Conservation (phyloP, 208 protist species). For the Leishmania guyanensis region DNA sequence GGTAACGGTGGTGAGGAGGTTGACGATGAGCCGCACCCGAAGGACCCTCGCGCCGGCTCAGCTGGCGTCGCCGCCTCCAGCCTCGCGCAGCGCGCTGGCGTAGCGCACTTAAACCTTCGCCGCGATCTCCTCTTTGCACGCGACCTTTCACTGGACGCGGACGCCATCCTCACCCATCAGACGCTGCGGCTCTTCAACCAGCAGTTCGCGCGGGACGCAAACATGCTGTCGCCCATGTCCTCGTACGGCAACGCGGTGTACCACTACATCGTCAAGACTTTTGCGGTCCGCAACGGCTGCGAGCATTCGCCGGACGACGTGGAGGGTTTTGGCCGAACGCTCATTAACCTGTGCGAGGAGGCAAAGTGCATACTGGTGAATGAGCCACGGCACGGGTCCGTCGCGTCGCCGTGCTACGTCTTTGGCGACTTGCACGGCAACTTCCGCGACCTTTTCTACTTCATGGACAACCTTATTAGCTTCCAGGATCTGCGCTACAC, state of each 20-base stretch:
- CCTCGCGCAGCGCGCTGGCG: conserved; percentile 53
- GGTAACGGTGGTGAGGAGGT: conserved; percentile 2
- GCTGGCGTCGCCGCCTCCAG: conserved; percentile 27
- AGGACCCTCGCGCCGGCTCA: conserved; percentile 37
- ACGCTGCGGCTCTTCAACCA: conserved; percentile 80
- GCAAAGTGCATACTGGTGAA: conserved; percentile 65
- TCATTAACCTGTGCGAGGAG: conserved; percentile 81
- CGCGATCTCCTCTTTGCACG: conserved; percentile 49
- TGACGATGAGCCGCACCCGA: conserved; percentile 45
- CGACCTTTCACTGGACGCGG: conserved; percentile 71
- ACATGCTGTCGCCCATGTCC: conserved; percentile 62
- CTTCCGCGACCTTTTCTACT: conserved; percentile 94
- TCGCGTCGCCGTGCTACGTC: conserved; percentile 92
- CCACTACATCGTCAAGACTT: conserved; percentile 88
- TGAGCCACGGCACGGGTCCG: conserved; percentile 71
- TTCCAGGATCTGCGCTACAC: conserved; percentile 93
- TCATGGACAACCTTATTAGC: conserved; percentile 90
- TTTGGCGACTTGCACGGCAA: conserved; percentile 96
- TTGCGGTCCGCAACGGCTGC: conserved; percentile 83
- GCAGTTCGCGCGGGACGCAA: conserved; percentile 49
- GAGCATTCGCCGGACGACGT: conserved; percentile 74
- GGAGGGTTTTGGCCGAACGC: conserved; percentile 82
- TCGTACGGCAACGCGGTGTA: conserved; percentile 80
- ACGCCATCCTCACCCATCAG: conserved; percentile 79
- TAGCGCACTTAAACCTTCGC: conserved; percentile 46